Evolutionary conservation across 1,139 yeast genomes (phyloP), one percentile per base, ranked within the genome.

Genomic region (Taphrina sp.): DNA sequence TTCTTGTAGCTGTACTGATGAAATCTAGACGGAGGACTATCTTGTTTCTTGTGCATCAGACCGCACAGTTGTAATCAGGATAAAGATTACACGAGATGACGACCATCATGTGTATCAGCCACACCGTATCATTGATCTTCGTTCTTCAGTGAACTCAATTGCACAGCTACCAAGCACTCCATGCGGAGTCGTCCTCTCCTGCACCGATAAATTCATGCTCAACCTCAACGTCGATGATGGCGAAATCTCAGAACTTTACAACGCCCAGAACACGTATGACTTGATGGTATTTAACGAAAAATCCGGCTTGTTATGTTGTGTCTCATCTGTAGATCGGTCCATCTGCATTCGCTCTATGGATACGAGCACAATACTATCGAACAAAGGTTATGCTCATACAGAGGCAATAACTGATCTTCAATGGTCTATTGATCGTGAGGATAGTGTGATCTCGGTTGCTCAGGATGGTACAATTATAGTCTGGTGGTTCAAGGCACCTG

Each of bases 341-440:
- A 16, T 49, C 4, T 41, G 46, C 14, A 24, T 49, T 4, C 45
- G 54, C n/a, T 39, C 46, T 8, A 10, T 14, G 8, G 34, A 31
- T 24, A 49, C 54, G 4, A 46, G 54, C 3, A 23, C 20, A 10
- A 2, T 31, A 5, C 10, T 49, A 28, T 49, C 54, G 3, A 12
- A 22, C n/a, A 41, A 42, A 16, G 54, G 54, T 8, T 39, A 28
- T 22, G 45, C 33, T 12, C 54, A 49, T 33, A 24, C 26, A 10
- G 54, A 49, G n/a, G 34, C 28, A 12, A 22, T 39, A 2, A 39
- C 54, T 10, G 39, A 33, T 39, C 38, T 39, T 2, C 31, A 31
- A 17, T 49, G 54, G 54, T 49, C 54, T 7, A 22, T 10, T 16
- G 46, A 20, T 1, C 20, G 37, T 5, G 39, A 41, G 10, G 37